Evolutionary conservation across 2,329 filamentous ascomycete species (phyloP), one percentile per base, ranked within the genome.

Genomic region (Stenocarpella maydis): DNA sequence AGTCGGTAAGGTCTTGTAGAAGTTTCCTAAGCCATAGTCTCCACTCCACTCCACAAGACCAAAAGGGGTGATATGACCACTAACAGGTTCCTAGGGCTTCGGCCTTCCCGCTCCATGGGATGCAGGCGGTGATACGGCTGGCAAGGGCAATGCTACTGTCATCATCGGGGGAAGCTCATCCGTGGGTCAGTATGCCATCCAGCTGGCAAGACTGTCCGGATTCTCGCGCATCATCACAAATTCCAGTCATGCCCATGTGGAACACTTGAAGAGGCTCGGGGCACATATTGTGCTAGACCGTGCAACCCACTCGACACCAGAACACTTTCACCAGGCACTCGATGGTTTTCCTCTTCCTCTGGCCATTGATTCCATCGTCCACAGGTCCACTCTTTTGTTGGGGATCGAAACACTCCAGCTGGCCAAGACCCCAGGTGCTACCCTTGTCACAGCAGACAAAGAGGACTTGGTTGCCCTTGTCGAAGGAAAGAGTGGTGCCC

Each of bases 101-200:
- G 76, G 75, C 0, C 72, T 80, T 1, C 72, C 73, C 3, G 73
- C 77, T 6, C 78, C 78, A 0, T 79, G 77, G 78, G 74, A 73
- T 1, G 52, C 73, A 24, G 74, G 61, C 5, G 75, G 75, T 4
- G 65, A 65, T 79, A 71, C 82, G 76, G 60, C 76, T 71, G 21
- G 82, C 78, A 58, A 84, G 82, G 58, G 78, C 77, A 19, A 80
- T 69, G 55, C 78, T 77, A 74, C 80, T 78, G 74, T 83, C 80
- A 75, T 82, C 78, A 50, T 75, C 69, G 28, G 75, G 69, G 55
- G 73, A 54, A 71, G 73, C 69, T 61, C 72, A 5, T 80, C 77
- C 50, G 82, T 85, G 2, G 83, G 83, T 4, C 77, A 79, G 72
- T 81, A 80, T 64, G 82, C 81, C 4, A 78, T 84, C 8, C 83